phyloP scores from a whole-genome alignment of 345 rosid species.

The Pseudoturritis turrita region DNA sequence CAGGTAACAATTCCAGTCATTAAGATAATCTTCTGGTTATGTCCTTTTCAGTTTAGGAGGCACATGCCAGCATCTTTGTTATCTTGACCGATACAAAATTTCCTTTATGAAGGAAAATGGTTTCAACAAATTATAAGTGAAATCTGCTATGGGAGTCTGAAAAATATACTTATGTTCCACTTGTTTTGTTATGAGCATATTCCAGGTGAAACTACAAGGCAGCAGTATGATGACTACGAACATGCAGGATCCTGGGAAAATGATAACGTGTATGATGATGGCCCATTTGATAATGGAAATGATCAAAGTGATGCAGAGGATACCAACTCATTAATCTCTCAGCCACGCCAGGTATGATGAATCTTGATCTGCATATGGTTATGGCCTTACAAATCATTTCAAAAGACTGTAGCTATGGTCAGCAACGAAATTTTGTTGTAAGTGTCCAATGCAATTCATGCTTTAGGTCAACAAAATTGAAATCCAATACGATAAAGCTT shows the following conservation, averaged over 20 bases:
- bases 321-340: conserved; percentile 57
- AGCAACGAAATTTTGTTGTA: not conserved
- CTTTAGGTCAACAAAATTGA: conserved; percentile 76
- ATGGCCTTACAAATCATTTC: not conserved
- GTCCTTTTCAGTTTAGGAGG: not conserved
- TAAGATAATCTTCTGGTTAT: not conserved
- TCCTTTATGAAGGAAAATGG: not conserved
- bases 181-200: conserved; percentile 15
- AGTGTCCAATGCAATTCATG: not conserved
- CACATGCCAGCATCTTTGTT: conserved; percentile 11
- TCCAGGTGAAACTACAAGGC: conserved; percentile 50
- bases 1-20: conserved; percentile 46
- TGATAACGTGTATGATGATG: conserved; percentile 44
- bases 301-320: conserved; percentile 62
- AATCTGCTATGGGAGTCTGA: not conserved
- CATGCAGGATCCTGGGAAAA: conserved; percentile 58
- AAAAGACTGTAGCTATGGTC: not conserved
- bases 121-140: not conserved
- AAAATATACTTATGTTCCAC: not conserved
- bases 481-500: conserved; percentile 77
- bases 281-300: conserved; percentile 53
- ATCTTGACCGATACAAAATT: not conserved
- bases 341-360: conserved; percentile 81
- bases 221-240: conserved; percentile 47
- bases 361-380: conserved; percentile 9